Conservation (phyloP, 345 rosid genomes). For the Atalantia buxifolia region DNA sequence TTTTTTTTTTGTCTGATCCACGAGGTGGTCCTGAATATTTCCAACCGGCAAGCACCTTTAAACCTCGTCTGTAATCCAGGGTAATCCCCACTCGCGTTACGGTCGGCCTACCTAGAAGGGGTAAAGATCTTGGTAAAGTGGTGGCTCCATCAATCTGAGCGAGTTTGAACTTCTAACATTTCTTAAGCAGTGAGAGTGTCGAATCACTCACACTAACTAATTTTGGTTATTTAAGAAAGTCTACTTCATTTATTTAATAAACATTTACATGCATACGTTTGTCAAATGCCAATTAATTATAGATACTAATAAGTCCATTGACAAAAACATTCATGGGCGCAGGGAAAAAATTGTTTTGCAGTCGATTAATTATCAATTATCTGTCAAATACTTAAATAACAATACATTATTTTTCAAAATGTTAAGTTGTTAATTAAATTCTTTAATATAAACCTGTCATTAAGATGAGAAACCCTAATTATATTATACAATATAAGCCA, state of each 20-base stretch:
- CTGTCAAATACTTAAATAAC: too few relatives aligned
- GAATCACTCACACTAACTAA: too few relatives aligned
- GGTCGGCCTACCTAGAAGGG: too few relatives aligned
- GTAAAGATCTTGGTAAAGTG: too few relatives aligned
- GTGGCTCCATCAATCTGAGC: too few relatives aligned
- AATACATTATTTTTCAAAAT: background rate
- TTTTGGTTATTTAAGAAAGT: background rate
- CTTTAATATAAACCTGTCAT: background rate
- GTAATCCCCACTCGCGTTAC: too few relatives aligned
- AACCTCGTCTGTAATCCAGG: too few relatives aligned
- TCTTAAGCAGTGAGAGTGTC: too few relatives aligned
- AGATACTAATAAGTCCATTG: background rate
- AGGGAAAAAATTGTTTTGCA: background rate
- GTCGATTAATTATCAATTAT: background rate
- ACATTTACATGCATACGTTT: background rate
- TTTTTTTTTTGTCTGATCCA: too few relatives aligned
- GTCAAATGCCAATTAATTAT: background rate
- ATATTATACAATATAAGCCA: background rate
- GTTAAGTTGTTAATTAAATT: background rate
- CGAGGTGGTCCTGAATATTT: too few relatives aligned
- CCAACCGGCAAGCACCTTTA: too few relatives aligned
- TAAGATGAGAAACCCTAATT: background rate
- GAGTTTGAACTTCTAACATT: too few relatives aligned
- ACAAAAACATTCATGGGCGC: background rate
- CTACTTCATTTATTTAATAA: background rate